Conservation (phyloP, 2,329 filamentous ascomycete genomes). For the Talaromyces marneffei region DNA sequence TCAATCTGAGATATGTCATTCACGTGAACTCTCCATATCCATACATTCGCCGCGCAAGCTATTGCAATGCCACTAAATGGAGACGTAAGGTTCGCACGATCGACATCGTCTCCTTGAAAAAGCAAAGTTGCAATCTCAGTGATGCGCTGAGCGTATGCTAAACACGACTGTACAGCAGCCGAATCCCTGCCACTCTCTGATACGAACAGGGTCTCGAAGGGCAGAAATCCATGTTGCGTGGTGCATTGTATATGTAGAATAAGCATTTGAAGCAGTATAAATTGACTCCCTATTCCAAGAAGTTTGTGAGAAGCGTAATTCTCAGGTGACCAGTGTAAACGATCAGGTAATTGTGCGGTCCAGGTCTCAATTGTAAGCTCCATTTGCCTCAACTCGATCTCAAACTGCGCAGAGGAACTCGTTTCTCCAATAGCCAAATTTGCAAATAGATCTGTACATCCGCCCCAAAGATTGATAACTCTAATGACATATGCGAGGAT, state of each 20-base stretch:
- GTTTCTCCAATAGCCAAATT: background rate
- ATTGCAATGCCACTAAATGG: slow-evolving; percentile 3
- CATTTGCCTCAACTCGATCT: background rate
- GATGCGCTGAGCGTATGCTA: background rate
- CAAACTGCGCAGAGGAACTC: background rate
- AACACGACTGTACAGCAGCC: background rate
- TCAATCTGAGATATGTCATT: background rate
- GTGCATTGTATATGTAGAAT: background rate
- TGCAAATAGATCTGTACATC: background rate
- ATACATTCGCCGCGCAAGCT: slow-evolving; percentile 2
- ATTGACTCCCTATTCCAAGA: background rate
- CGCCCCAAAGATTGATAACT: background rate
- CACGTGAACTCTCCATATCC: background rate
- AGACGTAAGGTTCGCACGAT: background rate
- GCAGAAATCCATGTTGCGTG: background rate
- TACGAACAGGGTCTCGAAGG: background rate
- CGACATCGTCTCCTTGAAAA: background rate
- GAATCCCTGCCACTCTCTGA: background rate
- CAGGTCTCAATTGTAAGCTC: background rate
- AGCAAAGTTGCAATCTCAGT: background rate
- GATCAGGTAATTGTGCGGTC: background rate
- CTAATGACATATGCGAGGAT: background rate
- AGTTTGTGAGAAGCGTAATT: background rate
- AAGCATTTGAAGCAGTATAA: background rate
- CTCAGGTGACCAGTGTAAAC: background rate